Evolutionary conservation across 2,329 filamentous ascomycete genomes (phyloP).

Genomic region (Diplodia mutila): DNA sequence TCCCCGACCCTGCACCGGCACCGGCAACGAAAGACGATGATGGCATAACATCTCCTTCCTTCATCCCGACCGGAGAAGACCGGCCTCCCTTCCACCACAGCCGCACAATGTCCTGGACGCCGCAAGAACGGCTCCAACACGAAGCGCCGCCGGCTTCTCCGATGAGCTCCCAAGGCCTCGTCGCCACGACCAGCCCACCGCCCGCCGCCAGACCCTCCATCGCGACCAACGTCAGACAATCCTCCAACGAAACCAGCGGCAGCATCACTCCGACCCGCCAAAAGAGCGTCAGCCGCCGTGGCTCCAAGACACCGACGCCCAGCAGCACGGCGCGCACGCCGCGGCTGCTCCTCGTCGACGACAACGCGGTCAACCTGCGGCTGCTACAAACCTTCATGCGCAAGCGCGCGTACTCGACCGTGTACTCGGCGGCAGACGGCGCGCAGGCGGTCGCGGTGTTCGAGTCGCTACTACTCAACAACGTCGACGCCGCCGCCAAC

Average conservation of each 20-base stretch:
- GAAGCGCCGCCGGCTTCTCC: slow-evolving; percentile 16
- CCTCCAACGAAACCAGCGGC: neutral
- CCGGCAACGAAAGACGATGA: neutral
- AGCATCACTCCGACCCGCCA: neutral
- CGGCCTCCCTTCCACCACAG: slow-evolving; percentile 12
- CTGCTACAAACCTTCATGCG: slow-evolving; percentile 56
- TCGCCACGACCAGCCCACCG: neutral
- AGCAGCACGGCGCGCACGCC: neutral
- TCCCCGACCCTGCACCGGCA: slow-evolving; percentile 4
- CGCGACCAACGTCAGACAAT: neutral
- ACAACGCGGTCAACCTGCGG: slow-evolving; percentile 47
- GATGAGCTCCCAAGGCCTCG: slow-evolving; percentile 6
- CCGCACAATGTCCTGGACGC: slow-evolving; percentile 23
- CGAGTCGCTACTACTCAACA: slow-evolving; percentile 33
- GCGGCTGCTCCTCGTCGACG: slow-evolving; percentile 28
- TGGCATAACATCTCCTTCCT: neutral
- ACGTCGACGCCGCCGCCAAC: neutral
- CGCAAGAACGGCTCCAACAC: neutral
- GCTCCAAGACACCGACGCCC: neutral
- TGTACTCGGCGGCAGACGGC: slow-evolving; percentile 46
- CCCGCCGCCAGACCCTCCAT: neutral
- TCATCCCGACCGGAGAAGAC: neutral
- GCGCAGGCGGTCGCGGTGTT: slow-evolving; percentile 44
- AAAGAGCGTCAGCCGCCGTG: neutral
- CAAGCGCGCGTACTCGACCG: slow-evolving; percentile 26